Evolutionary conservation across 495 filamentous ascomycete genomes (phyloP).

Genomic region (Hypoxylon intermedium): DNA sequence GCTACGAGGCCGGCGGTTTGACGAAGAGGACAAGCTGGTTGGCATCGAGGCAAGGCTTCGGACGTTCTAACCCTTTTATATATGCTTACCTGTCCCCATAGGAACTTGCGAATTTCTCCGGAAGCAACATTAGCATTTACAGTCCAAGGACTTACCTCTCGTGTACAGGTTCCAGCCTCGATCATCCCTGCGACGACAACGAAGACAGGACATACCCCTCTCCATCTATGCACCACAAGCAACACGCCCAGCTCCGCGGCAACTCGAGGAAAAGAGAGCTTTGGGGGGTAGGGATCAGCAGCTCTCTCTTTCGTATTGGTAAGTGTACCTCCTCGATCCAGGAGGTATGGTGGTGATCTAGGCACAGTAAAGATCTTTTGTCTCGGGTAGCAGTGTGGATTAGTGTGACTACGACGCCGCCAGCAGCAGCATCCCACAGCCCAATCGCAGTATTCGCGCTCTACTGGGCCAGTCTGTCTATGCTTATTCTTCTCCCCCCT

Average conservation of each 20-base stretch:
- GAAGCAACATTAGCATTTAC: constrained; percentile 12
- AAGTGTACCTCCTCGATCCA: constrained; percentile 21
- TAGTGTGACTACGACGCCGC: constrained; percentile 39
- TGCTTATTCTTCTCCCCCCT: constrained; percentile 22
- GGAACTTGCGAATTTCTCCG: constrained; percentile 34
- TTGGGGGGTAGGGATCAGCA: constrained; percentile 31
- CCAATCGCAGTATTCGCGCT: constrained; percentile 36
- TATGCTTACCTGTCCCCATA: constrained; percentile 18
- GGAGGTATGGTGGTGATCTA: constrained; percentile 28
- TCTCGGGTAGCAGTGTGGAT: constrained; percentile 40
- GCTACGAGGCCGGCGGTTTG: constrained; percentile 16
- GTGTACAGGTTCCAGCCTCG: constrained; percentile 38
- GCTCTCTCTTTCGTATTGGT: constrained; percentile 27
- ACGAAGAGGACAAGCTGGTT: constrained; percentile 4
- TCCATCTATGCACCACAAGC: constrained; percentile 20
- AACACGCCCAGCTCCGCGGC: constrained; percentile 25
- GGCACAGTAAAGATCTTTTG: constrained; percentile 36
- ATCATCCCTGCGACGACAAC: constrained; percentile 38
- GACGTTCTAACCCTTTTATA: constrained; percentile 32
- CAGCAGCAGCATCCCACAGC: constrained; percentile 20
- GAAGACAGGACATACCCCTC: constrained; percentile 18
- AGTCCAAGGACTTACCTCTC: constrained; percentile 12
- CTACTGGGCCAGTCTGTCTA: constrained; percentile 28
- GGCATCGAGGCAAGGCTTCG: constrained; percentile 5
- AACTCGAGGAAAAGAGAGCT: constrained; percentile 19